Base-by-base conservation (phyloP, 306 rosid species). In the Purshia tridentata region DNA sequence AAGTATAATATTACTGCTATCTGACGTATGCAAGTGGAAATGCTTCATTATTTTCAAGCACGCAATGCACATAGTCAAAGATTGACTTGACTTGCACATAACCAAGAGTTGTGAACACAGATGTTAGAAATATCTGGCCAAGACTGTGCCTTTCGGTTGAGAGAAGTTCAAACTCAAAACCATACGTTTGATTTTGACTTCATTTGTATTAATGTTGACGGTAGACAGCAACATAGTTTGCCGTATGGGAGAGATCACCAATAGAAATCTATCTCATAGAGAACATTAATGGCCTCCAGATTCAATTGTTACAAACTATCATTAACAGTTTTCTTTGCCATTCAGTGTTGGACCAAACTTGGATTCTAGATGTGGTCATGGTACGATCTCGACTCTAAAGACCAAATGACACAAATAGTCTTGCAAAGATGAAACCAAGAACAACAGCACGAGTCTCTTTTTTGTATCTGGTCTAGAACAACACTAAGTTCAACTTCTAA, bases 241-340 rank as follows among this genome's bases (percentile, higher is more conserved):
- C 19, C 64, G 63, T 69, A 13, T 54, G 74, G 41, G 50, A 40
- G 65, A 20, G 23, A 41, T 54, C 13, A 22, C 42, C 74, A 35
- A 15, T 44, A 35, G 45, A 9, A 29, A 6, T 58, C 18, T 23
- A 2, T 5, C n/a, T 29, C 1, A 23, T 2, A 23, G 35, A 23
- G 35, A 23, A 23, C 35, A 23, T 23, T 23, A 23, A 2, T 23
- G 35, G 35, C 35, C 35, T 1, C 35, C 35, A 9, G 47, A 44
- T 44, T 44, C 47, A 44, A 44, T 23, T 23, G 4, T 13, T 35
- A 5, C 47, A 61, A 9, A 61, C 15, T 6, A 40, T 0, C 46
- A 60, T 37, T 52, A 3, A 41, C 3, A 39, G 13, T 19, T 19
- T 8, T 11, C 37, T 5, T 37, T 49, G 19, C 16, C 48, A 18